These are phyloP conservation scores for Astragalus membranaceus DNA, from an alignment of 306 rosid genomes.

Conservation along the genomic window DNA sequence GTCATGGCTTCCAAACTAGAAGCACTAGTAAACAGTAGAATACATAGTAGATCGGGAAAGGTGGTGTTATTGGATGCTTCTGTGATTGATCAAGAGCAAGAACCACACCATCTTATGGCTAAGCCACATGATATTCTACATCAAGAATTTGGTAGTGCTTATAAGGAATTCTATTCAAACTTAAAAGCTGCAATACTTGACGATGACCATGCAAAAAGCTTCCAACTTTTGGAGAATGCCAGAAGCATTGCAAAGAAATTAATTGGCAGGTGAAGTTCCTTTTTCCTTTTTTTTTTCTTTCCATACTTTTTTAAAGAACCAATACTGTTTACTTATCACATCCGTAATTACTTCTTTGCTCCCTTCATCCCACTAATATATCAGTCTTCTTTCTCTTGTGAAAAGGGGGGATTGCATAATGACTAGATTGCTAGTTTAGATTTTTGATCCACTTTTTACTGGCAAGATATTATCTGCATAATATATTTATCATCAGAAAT, in stretches of 20 bases:
- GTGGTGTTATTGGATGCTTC: conserved; percentile 15
- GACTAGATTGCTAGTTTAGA: no score
- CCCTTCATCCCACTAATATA: neutral
- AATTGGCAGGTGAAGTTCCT: conserved; percentile 29
- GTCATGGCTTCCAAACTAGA: conserved; percentile 75
- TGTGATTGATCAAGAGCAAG: conserved; percentile 25
- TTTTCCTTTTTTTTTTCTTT: neutral
- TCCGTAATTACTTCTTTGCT: neutral
- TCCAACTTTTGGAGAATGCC: conserved; percentile 45
- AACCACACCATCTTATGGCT: conserved; percentile 15
- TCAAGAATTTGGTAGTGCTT: conserved; percentile 28
- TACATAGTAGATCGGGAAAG: conserved; percentile 29
- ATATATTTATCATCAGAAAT: neutral
- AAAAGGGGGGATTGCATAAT: no score
- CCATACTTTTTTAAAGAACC: neutral
- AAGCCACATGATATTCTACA: conserved; percentile 4
- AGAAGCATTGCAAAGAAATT: conserved; percentile 52
- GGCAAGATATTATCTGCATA: neutral
- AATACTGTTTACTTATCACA: neutral
- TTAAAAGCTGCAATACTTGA: conserved; percentile 41
- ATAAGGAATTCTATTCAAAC: conserved; percentile 41
- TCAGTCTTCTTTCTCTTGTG: neutral
- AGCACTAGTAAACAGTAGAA: conserved; percentile 46
- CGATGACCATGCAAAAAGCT: conserved; percentile 35
- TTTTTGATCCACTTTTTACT: neutral